These are phyloP conservation scores for Daedaleopsis sinensis DNA, from an alignment of 768 basidiomycete genomes.

Conservation along the genomic window DNA sequence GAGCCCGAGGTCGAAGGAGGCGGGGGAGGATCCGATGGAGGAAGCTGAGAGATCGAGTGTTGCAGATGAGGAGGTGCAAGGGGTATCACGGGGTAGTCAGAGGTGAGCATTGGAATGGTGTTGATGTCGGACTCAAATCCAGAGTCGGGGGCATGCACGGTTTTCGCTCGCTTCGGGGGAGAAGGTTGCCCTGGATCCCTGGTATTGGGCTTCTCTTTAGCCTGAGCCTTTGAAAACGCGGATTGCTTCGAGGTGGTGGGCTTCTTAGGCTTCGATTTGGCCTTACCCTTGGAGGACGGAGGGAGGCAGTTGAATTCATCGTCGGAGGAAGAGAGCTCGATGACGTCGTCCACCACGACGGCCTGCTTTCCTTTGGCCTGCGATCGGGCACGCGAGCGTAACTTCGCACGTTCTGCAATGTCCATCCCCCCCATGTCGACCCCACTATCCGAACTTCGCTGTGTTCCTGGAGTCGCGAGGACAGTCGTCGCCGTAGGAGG, in stretches of 20 bases:
- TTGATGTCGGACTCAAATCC: conserved; percentile 23
- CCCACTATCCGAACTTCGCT: neutral
- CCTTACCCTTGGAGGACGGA: neutral
- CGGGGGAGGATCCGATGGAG: conserved; percentile 4
- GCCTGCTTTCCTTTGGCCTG: conserved; percentile 6
- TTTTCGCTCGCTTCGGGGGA: conserved; percentile 18
- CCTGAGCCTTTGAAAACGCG: conserved; percentile 2
- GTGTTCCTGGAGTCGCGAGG: neutral
- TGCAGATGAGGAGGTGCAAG: conserved; percentile 22
- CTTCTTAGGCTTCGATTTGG: conserved; percentile 19
- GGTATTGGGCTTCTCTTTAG: conserved; percentile 14
- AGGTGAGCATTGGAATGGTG: conserved; percentile 26
- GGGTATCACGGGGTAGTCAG: conserved; percentile 15
- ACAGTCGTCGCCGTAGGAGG: conserved; percentile 4
- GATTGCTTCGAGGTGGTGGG: conserved; percentile 3
- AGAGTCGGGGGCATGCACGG: conserved; percentile 7
- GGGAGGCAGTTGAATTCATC: conserved; percentile 31
- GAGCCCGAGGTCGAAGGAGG: conserved; percentile 4
- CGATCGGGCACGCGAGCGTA: conserved; percentile 30
- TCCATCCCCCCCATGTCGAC: conserved; percentile 20
- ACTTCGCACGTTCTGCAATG: conserved; percentile 38
- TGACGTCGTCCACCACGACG: conserved; percentile 20
- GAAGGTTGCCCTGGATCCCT: conserved; percentile 5
- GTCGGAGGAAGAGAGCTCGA: conserved; percentile 33
- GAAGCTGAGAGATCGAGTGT: conserved; percentile 28